Evolutionary conservation across 805 yeast species (phyloP).

Genomic region (Teunomyces aglyptinius): DNA sequence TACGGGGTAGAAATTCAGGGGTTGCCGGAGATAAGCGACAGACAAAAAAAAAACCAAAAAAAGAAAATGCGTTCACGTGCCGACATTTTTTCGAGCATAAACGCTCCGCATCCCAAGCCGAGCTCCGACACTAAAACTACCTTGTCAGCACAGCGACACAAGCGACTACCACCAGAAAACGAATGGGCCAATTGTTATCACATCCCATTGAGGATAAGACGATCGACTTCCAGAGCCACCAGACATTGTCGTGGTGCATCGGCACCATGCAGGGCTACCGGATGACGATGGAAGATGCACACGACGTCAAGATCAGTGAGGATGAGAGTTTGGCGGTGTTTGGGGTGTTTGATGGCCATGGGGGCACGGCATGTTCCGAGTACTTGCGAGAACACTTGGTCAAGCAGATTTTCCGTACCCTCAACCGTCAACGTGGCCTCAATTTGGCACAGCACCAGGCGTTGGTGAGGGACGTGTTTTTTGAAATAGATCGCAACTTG

Average conservation of each 20-base stretch:
- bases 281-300: conserved; percentile 74
- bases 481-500: conserved; percentile 35
- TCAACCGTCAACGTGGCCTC: conserved; percentile 14
- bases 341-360: conserved; percentile 83
- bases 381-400: conserved; percentile 48
- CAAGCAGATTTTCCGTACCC: conserved; percentile 26
- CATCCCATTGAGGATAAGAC: conserved; percentile 72
- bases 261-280: conserved; percentile 82
- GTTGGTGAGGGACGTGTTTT: conserved; percentile 32
- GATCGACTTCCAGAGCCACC: conserved; percentile 46
- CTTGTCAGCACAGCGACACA: neutral
- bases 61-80: neutral
- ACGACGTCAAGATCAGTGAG: conserved; percentile 49
- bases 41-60: neutral
- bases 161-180: neutral
- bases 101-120: conserved; percentile 1
- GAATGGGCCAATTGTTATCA: conserved; percentile 73
- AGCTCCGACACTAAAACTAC: neutral
- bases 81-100: neutral
- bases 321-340: conserved; percentile 48
- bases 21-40: neutral
- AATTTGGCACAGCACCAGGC: conserved; percentile 14
- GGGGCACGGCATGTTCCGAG: conserved; percentile 63
- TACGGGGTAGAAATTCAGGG: conserved; percentile 1
- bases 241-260: conserved; percentile 53